Base-by-base conservation (phyloP, 176 grass and related monocot genomes). In the Tillandsia fasciculata region DNA sequence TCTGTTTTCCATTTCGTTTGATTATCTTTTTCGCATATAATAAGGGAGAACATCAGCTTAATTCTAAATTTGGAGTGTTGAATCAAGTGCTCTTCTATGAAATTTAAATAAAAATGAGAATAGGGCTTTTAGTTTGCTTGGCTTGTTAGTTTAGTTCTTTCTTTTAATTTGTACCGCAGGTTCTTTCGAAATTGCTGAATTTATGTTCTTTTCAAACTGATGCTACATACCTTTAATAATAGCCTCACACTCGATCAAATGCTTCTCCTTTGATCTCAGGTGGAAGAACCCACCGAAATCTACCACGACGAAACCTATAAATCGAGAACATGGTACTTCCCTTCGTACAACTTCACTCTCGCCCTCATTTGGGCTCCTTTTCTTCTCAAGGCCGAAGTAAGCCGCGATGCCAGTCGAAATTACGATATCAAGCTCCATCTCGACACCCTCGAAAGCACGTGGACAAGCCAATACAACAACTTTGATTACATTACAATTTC, bases 331-430 rank as follows among this genome's bases (percentile, higher is more conserved):
- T 99, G 87, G 87, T 73, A 82, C 71, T 88, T 99, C 29, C 67
- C 80, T 64, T 83, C 66, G 0, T 33, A 90, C 87, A 94, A 99
- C 67, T 88, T 94, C 64, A 93, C 84, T 0, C 51, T 93, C 0
- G 93, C 94, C n/a, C 80, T 93, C 69, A 57, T 99, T 18, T 99
- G 95, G 95, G 79, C 79, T 0, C 95, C 90, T 14, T 93, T 90
- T 66, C 80, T 93, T 2, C 51, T 88, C 26, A 76, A 86, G 79
- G 82, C 87, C 12, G 87, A 42, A 42, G 33, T 42, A 42, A 42
- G 33, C 33, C 33, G 33, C 4, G 33, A 42, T 42, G 33, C 33
- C 4, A 42, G 94, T 14, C 53, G 87, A 29, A 86, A 73, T 3
- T 70, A 89, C 14, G 94, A 93, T 49, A 66, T 64, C 71, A 79